These are phyloP conservation scores for Epithemia pelagica DNA, from an alignment of 108 stramenopile genomes.

Conservation along the genomic window DNA sequence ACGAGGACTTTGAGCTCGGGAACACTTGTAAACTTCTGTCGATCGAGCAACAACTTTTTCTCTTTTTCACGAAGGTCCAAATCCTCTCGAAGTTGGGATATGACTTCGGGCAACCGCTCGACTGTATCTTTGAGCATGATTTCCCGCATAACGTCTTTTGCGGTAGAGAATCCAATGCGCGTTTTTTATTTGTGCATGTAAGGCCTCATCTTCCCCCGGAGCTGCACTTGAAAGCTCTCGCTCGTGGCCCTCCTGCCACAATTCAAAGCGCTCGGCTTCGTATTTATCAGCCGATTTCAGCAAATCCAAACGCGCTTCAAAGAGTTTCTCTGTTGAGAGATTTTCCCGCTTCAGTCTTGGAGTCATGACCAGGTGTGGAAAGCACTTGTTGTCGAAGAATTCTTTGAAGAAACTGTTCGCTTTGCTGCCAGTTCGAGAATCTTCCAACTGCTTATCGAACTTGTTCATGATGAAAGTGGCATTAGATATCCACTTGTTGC, in stretches of 20 bases:
- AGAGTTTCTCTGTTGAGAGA: conserved; percentile 39
- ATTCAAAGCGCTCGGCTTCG: conserved; percentile 40
- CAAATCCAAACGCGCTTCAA: conserved; percentile 30
- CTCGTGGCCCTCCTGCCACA: conserved; percentile 37
- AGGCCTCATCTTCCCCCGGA: conserved; percentile 31
- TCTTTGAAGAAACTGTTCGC: conserved; percentile 67
- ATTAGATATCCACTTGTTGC: conserved; percentile 43
- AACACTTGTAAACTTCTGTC: conserved; percentile 41
- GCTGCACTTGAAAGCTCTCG: conserved; percentile 21
- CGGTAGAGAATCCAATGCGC: conserved; percentile 43
- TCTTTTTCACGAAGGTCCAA: conserved; percentile 30
- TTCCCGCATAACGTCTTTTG: conserved; percentile 52
- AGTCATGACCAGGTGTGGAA: conserved; percentile 60
- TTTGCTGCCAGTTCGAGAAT: conserved; percentile 54
- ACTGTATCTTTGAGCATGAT: conserved; percentile 67
- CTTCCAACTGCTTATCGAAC: conserved; percentile 65
- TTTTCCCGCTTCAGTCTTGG: conserved; percentile 60
- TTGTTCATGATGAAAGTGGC: conserved; percentile 74
- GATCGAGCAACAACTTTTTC: conserved; percentile 28
- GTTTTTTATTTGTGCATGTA: conserved; percentile 19
- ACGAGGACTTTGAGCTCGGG: conserved; percentile 28
- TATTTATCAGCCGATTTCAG: conserved; percentile 29
- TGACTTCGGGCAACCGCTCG: conserved; percentile 59
- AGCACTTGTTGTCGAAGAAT: conserved; percentile 38
- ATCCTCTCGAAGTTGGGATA: conserved; percentile 39